Evolutionary conservation across 805 yeast species (phyloP).

Genomic region (Metschnikowia continentalis): DNA sequence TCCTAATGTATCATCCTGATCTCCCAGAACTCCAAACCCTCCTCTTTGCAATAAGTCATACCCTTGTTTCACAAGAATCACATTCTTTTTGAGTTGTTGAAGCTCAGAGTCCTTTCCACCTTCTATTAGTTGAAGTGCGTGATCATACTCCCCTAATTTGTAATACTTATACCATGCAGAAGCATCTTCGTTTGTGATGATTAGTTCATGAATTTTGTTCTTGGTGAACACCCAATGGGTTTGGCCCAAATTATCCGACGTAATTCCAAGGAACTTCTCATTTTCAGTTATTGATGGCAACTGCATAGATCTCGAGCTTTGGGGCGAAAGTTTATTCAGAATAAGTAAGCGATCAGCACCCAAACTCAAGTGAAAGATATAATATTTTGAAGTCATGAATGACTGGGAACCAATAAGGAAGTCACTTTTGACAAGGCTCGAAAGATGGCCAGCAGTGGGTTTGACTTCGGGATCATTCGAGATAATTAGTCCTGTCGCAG

Average conservation of each 20-base stretch:
- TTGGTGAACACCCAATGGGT: conserved; percentile 79
- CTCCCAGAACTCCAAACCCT: conserved; percentile 10
- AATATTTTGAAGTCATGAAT: conserved; percentile 29
- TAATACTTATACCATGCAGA: conserved; percentile 61
- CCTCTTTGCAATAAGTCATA: conserved; percentile 34
- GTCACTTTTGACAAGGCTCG: conserved; percentile 7
- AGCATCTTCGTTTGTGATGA: conserved; percentile 61
- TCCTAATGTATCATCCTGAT: not conserved
- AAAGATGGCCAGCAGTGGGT: conserved; percentile 16
- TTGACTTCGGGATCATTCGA: conserved; percentile 32
- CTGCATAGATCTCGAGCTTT: conserved; percentile 4
- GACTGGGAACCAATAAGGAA: conserved; percentile 7
- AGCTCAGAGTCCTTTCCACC: not conserved
- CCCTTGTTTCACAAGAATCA: conserved; percentile 54
- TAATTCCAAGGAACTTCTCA: conserved; percentile 23
- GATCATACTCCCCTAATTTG: conserved; percentile 44
- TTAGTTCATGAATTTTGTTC: conserved; percentile 62
- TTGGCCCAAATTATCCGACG: conserved; percentile 30
- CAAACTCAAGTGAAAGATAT: conserved; percentile 21
- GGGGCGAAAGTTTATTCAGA: conserved; percentile 28
- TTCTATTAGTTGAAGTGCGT: conserved; percentile 46
- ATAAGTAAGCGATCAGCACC: conserved; percentile 19
- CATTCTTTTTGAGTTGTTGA: conserved; percentile 27
- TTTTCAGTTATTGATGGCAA: conserved; percentile 1
- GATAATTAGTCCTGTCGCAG: conserved; percentile 15